Evolutionary conservation across 805 yeast genomes (phyloP).

Genomic region (Isabelozyma pseudorhagii): DNA sequence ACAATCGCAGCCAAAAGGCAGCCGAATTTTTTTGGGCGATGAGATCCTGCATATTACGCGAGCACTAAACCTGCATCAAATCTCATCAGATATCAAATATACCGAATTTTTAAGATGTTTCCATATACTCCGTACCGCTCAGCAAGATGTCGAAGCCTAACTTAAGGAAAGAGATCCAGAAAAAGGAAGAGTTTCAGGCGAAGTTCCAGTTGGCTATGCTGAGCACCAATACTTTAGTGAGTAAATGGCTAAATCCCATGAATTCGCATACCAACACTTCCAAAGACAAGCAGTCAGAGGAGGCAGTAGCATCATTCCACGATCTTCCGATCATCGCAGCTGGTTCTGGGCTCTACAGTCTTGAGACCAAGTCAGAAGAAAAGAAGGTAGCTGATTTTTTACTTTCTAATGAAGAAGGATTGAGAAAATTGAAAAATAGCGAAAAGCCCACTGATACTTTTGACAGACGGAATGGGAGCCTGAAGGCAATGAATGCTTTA

Average conservation of each 20-base stretch:
- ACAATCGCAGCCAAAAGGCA: background rate
- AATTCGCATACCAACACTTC: background rate
- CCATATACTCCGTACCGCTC: background rate
- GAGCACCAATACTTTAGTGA: conserved; percentile 29
- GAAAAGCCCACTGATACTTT: background rate
- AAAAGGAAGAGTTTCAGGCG: conserved; percentile 46
- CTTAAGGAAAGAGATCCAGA: conserved; percentile 39
- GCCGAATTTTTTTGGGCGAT: background rate
- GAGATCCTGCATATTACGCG: background rate
- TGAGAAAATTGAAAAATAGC: conserved; percentile 2
- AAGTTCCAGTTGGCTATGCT: conserved; percentile 43
- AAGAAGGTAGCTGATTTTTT: conserved; percentile 26
- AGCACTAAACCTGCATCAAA: no score
- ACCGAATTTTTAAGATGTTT: background rate
- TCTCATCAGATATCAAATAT: no score
- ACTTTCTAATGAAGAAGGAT: background rate
- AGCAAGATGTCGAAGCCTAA: conserved; percentile 11
- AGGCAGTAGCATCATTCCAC: conserved; percentile 16
- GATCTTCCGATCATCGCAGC: conserved; percentile 32
- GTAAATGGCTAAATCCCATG: conserved; percentile 35
- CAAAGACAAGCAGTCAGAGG: background rate
- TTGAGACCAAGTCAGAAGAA: conserved; percentile 8
- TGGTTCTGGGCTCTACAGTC: conserved; percentile 24
- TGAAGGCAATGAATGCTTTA: conserved; percentile 36
- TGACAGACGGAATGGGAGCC: conserved; percentile 9